Base-by-base conservation (phyloP, 2,329 filamentous ascomycete genomes). In the Penicillium fuscoglaucum region DNA sequence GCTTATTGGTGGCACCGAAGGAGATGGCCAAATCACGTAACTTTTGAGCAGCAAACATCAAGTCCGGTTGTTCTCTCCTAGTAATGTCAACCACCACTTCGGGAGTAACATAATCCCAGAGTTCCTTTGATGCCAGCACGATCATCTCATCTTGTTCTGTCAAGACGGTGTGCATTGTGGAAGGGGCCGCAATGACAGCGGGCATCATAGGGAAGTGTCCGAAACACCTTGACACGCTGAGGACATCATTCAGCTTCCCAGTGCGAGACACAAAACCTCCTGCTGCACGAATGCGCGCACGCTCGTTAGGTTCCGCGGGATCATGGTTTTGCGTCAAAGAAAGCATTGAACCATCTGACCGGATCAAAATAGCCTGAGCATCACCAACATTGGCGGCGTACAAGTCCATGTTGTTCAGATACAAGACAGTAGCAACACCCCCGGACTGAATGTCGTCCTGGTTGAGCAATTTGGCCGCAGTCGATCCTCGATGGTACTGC, bases 341-440 rank as follows among this genome's bases (percentile, higher is more conserved):
- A 68, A 87, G 88, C 75, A 95, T 86, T 26, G 88, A 86, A 40
- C 92, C 91, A 72, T 96, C 92, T 1, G 90, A 91, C 68, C 93
- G 90, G 62, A 99, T 95, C 21, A 98, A 83, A 77, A 99, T 90
- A n/a, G 93, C 93, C 76, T 98, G 92, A 6, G 90, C 91, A 76
- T 99, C 92, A 52, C 95, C 95, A 24, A 99, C 90, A 68, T 99
- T 99, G 62, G 93, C 95, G 54, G 98, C 88, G 70, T 90, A 97
- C 3, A 99, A 83, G 67, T 98, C 91, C 76, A 91, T 93, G 65
- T 90, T 89, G 67, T 93, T 89, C 33, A 99, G 79, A 69, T 96
- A 99, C 52, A 95, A 82, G 3, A 98, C 90, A 0, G 95, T 97
- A 2, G 93, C 95, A 46, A 96, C 92, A 59, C 91, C 91, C 41